Conservation (phyloP, 2,329 filamentous ascomycete species). For the Pseudocercospora vitis region DNA sequence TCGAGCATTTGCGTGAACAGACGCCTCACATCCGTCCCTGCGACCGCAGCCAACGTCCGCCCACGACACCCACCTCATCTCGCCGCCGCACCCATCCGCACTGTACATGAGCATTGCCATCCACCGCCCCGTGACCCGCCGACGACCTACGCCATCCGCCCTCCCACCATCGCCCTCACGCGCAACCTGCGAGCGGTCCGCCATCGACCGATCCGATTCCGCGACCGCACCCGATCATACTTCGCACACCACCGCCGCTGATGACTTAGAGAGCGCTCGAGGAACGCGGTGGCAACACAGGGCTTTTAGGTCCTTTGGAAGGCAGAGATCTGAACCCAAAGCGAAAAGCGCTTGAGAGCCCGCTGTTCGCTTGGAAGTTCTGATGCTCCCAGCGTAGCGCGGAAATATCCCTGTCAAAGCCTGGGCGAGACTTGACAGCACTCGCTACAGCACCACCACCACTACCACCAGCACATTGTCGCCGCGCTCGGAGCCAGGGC, state of each 20-base stretch:
- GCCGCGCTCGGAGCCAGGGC: neutral
- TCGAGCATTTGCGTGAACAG: neutral
- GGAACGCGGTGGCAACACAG: constrained; percentile 13
- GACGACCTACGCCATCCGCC: neutral
- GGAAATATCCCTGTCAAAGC: constrained; percentile 6
- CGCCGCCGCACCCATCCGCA: neutral
- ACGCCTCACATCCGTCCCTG: no score
- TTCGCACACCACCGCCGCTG: neutral
- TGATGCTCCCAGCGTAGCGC: constrained; percentile 7
- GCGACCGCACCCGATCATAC: neutral
- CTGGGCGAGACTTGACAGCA: neutral
- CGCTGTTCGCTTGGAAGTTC: constrained; percentile 2
- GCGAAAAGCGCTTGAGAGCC: neutral
- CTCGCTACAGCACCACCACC: neutral
- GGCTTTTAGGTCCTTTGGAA: constrained; percentile 25
- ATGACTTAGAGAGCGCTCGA: neutral
- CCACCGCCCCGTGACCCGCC: neutral
- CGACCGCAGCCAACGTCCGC: neutral
- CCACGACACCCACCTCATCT: neutral
- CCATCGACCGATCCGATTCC: neutral
- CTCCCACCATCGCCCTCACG: neutral
- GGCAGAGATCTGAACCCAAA: no score
- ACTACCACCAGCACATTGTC: neutral
- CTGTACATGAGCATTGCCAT: no score
- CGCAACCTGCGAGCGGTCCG: neutral